A percentile compares a stretch with the other conserved stretches of the same genome.
Conservation (phyloP, 768 basidiomycete genomes). For the Boletus rex-veris region DNA sequence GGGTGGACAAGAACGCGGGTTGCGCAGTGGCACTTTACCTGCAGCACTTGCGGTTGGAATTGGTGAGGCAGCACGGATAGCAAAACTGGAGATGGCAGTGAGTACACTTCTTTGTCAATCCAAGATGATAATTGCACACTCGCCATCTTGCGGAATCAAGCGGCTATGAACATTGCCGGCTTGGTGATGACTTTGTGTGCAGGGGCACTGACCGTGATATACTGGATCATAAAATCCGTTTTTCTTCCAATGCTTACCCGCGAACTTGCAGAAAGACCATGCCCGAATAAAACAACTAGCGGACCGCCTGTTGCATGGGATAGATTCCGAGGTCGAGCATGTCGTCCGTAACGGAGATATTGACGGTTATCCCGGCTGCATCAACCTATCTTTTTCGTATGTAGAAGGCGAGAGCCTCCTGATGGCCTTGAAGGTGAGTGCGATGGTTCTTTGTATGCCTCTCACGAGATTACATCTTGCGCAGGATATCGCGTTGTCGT, state of each 20-base stretch:
- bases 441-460: background rate
- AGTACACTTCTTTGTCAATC: slow-evolving; percentile 38
- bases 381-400: slow-evolving; percentile 94
- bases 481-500: slow-evolving; percentile 94
- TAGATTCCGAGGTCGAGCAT: slow-evolving; percentile 81
- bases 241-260: background rate
- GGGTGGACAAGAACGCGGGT: slow-evolving; percentile 94
- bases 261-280: slow-evolving; percentile 66
- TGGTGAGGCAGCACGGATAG: slow-evolving; percentile 92
- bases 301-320: slow-evolving; percentile 73
- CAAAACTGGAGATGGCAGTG: slow-evolving; percentile 88
- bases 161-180: slow-evolving; percentile 44
- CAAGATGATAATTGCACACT: slow-evolving; percentile 49
- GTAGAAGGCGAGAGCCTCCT: slow-evolving; percentile 96
- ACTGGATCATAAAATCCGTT: background rate
- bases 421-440: slow-evolving; percentile 90
- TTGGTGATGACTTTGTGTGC: slow-evolving; percentile 72
- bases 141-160: slow-evolving; percentile 38
- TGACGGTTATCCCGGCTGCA: slow-evolving; percentile 91
- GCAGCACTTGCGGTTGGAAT: slow-evolving; percentile 86
- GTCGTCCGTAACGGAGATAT: slow-evolving; percentile 93
- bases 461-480: background rate
- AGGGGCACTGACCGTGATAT: slow-evolving; percentile 80
- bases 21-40: slow-evolving; percentile 92
- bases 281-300: slow-evolving; percentile 69